Evolutionary conservation across 140 eudicot species (phyloP).

Genomic region (Cichorium intybus): DNA sequence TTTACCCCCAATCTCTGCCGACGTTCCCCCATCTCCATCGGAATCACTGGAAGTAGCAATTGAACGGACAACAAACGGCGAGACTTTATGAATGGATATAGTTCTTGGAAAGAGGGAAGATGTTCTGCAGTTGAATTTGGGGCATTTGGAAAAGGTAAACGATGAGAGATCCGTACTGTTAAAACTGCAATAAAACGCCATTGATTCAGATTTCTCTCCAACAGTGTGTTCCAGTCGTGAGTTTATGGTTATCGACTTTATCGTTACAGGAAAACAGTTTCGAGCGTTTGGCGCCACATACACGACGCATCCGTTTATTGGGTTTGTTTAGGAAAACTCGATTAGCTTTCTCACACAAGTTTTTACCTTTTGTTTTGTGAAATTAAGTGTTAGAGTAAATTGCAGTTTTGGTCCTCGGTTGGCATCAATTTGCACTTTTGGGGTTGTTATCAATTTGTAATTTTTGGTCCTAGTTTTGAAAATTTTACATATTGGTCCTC

Average conservation of each 20-base stretch:
- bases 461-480: too few species aligned
- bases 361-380: too few species aligned
- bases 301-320: neutral
- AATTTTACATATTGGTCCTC: too few species aligned
- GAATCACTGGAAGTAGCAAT: constrained; percentile 33
- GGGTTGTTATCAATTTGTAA: too few species aligned
- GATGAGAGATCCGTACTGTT: constrained; percentile 30
- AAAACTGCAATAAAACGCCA: constrained; percentile 39
- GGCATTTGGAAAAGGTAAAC: constrained; percentile 22
- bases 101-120: constrained; percentile 1
- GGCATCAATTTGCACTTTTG: too few species aligned
- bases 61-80: constrained; percentile 32
- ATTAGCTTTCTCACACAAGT: too few species aligned
- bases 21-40: constrained; percentile 26
- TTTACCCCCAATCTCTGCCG: constrained; percentile 13
- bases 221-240: neutral
- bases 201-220: constrained; percentile 7
- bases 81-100: constrained; percentile 8
- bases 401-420: too few species aligned
- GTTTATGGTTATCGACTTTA: constrained; percentile 24
- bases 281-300: constrained; percentile 45
- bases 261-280: constrained; percentile 33
- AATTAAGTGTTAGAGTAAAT: too few species aligned
- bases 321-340: too few species aligned
- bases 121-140: constrained; percentile 17